Evolutionary conservation across 2,329 filamentous ascomycete species (phyloP).

Genomic region (Colletotrichum sp.): DNA sequence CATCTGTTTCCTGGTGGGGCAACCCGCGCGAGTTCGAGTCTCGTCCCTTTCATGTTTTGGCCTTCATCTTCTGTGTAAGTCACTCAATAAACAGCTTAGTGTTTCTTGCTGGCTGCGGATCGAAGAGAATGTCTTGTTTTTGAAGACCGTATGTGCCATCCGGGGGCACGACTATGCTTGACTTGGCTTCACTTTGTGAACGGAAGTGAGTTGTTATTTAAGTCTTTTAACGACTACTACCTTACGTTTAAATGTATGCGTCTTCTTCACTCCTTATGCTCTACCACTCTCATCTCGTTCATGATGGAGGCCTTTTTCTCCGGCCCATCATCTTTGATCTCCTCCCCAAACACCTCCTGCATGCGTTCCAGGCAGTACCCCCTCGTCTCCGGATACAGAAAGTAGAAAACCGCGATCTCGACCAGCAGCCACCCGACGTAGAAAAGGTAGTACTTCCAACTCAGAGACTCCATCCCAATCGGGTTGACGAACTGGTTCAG

Average conservation of each 20-base stretch:
- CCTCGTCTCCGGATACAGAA: neutral
- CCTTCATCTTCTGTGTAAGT: neutral
- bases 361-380: neutral
- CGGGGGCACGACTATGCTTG: neutral
- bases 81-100: neutral
- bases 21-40: constrained; percentile 22
- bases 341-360: neutral
- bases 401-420: neutral
- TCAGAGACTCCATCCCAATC: constrained; percentile 27
- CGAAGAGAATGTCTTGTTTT: neutral
- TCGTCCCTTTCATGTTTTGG: constrained; percentile 13
- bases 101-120: neutral
- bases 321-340: neutral
- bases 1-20: constrained; percentile 22
- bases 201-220: no score
- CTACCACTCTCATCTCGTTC: neutral
- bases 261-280: neutral
- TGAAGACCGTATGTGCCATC: neutral
- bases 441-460: constrained; percentile 26
- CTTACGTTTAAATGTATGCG: neutral
- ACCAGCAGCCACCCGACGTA: constrained; percentile 8
- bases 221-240: no score
- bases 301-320: neutral
- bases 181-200: neutral
- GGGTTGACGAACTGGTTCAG: constrained; percentile 42